Evolutionary conservation across 768 basidiomycete species (phyloP).

Genomic region (Psilocybe tampanensis): DNA sequence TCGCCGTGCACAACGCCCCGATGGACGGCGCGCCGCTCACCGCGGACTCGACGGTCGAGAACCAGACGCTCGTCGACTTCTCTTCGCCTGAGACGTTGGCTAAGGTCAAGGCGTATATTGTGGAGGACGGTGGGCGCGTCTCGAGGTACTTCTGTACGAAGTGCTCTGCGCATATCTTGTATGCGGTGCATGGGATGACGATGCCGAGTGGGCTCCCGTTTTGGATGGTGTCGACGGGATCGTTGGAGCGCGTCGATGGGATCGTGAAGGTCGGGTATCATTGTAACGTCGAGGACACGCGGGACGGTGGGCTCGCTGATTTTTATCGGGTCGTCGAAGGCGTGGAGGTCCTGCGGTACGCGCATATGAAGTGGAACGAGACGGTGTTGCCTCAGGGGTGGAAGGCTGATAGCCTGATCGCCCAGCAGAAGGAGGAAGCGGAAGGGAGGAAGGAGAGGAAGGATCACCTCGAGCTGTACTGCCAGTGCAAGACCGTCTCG

Average conservation of each 20-base stretch:
- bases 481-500: constrained; percentile 18
- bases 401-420: constrained; percentile 8
- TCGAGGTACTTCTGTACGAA: constrained; percentile 24
- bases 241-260: constrained; percentile 22
- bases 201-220: neutral
- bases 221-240: constrained; percentile 20
- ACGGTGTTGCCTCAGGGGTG: constrained; percentile 16
- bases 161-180: constrained; percentile 21
- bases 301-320: constrained; percentile 26
- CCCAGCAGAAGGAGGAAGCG: neutral
- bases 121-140: neutral
- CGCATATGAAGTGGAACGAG: constrained; percentile 1
- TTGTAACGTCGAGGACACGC: constrained; percentile 20
- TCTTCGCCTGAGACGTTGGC: too few relatives aligned
- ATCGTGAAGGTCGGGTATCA: constrained; percentile 25
- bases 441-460: neutral
- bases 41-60: neutral
- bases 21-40: constrained; percentile 15
- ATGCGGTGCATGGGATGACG: neutral
- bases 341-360: constrained; percentile 18
- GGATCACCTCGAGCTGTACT: constrained; percentile 8
- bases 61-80: constrained; percentile 16
- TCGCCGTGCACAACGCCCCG: constrained; percentile 16
- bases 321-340: constrained; percentile 15
- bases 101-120: constrained; percentile 19